Percentiles rank a stretch among this genome's conserved stretches.
Evolutionary conservation across 164 flowering plant genomes (phyloP).

Genomic region (Dillenia suffruticosa): DNA sequence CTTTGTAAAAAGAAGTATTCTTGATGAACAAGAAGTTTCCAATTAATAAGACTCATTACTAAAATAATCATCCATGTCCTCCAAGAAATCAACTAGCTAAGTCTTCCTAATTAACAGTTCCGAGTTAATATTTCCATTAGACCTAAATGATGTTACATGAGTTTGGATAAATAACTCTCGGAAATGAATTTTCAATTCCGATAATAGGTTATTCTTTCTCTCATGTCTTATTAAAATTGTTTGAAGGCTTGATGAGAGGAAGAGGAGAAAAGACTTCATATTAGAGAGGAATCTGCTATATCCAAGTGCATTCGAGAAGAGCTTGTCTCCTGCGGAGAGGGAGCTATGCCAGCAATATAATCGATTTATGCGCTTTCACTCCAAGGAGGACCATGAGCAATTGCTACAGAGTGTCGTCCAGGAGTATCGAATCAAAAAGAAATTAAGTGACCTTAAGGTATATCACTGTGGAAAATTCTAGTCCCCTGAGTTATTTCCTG

Average conservation of each 20-base stretch:
- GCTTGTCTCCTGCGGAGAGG: slow-evolving; percentile 68
- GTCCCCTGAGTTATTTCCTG: too few species aligned
- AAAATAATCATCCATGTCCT: too few species aligned
- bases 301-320: slow-evolving; percentile 68
- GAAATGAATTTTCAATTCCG: too few species aligned
- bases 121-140: too few species aligned
- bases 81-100: too few species aligned
- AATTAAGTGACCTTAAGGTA: slow-evolving; percentile 86
- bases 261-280: slow-evolving; percentile 89
- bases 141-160: too few species aligned
- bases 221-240: background rate
- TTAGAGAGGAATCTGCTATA: slow-evolving; percentile 78
- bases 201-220: too few species aligned
- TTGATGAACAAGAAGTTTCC: too few species aligned
- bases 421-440: slow-evolving; percentile 62
- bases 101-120: too few species aligned
- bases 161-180: too few species aligned
- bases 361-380: slow-evolving; percentile 83
- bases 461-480: background rate
- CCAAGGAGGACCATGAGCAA: slow-evolving; percentile 74
- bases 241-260: slow-evolving; percentile 95
- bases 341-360: slow-evolving; percentile 57
- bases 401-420: slow-evolving; percentile 58
- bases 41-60: too few species aligned
- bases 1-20: too few species aligned